Conservation (phyloP, 148 eudicot species). For the Fagopyrum tataricum region DNA sequence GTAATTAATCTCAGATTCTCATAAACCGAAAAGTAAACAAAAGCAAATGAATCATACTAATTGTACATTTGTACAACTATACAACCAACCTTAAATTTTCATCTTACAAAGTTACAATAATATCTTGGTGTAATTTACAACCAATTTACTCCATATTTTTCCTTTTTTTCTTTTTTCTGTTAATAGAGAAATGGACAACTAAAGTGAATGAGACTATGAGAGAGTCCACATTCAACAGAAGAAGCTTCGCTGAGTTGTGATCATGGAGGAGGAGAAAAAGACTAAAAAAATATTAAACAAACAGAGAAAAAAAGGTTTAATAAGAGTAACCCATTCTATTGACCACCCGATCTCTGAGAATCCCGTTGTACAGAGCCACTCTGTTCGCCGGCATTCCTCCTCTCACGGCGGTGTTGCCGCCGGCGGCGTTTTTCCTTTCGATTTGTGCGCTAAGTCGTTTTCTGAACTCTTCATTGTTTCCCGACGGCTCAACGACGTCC, state of each 20-base stretch:
- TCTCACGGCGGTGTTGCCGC: neutral
- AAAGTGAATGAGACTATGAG: too few species aligned
- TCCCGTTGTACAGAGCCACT: slow-evolving; percentile 67
- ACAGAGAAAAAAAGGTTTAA: slow-evolving; percentile 16
- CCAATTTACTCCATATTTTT: neutral
- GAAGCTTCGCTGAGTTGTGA: neutral
- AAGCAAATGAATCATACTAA: too few species aligned
- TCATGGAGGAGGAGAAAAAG: neutral
- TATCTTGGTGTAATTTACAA: too few species aligned
- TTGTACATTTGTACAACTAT: too few species aligned
- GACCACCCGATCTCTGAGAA: slow-evolving; percentile 58
- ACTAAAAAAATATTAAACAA: neutral
- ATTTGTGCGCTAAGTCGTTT: slow-evolving; percentile 21
- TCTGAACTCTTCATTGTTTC: slow-evolving; percentile 58
- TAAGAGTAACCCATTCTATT: slow-evolving; percentile 46
- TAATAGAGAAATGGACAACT: neutral
- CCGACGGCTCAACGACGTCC: slow-evolving; percentile 75
- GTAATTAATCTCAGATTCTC: too few species aligned
- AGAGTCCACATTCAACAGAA: slow-evolving; percentile 10
- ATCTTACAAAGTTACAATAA: too few species aligned
- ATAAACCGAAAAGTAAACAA: too few species aligned
- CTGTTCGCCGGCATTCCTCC: slow-evolving; percentile 62
- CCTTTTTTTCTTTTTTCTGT: neutral
- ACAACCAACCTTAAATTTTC: too few species aligned
- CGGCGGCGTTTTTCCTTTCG: slow-evolving; percentile 11